Evolutionary conservation across 495 filamentous ascomycete species (phyloP).

Genomic region (Cladorrhinum samala): DNA sequence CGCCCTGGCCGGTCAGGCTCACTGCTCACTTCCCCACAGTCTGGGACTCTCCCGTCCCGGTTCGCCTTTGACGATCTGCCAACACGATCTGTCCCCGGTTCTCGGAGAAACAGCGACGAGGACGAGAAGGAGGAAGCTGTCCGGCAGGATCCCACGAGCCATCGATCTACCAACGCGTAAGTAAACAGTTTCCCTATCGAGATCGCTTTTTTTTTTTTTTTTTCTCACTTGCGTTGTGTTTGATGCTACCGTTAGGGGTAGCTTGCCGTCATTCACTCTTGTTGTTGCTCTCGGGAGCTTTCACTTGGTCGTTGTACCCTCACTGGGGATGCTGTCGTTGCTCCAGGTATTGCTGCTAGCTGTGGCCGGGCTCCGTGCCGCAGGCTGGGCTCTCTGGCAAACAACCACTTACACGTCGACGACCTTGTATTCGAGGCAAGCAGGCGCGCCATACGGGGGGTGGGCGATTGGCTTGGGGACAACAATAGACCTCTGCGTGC

Average conservation of each 20-base stretch:
- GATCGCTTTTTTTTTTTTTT: neutral
- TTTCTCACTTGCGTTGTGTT: neutral
- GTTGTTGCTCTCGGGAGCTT: neutral
- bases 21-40: constrained; percentile 55
- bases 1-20: constrained; percentile 69
- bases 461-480: too few relatives aligned
- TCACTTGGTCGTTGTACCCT: too few relatives aligned
- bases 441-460: too few relatives aligned
- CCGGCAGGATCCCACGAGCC: constrained; percentile 58
- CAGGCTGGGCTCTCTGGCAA: neutral
- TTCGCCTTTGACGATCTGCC: constrained; percentile 53
- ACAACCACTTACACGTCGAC: too few relatives aligned
- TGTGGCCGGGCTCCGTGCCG: neutral
- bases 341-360: too few relatives aligned
- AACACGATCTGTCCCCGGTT: constrained; percentile 80
- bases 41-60: constrained; percentile 45
- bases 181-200: constrained; percentile 29
- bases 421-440: too few relatives aligned
- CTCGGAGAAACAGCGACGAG: constrained; percentile 76
- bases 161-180: constrained; percentile 62
- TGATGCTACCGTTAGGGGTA: too few relatives aligned
- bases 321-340: too few relatives aligned
- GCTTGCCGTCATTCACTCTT: too few relatives aligned
- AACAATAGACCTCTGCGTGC: too few relatives aligned
- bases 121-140: constrained; percentile 64